Percentiles rank a stretch among this genome's conserved stretches.
Conservation (phyloP, 2,329 filamentous ascomycete species). For the Sodiomyces alkalinus region DNA sequence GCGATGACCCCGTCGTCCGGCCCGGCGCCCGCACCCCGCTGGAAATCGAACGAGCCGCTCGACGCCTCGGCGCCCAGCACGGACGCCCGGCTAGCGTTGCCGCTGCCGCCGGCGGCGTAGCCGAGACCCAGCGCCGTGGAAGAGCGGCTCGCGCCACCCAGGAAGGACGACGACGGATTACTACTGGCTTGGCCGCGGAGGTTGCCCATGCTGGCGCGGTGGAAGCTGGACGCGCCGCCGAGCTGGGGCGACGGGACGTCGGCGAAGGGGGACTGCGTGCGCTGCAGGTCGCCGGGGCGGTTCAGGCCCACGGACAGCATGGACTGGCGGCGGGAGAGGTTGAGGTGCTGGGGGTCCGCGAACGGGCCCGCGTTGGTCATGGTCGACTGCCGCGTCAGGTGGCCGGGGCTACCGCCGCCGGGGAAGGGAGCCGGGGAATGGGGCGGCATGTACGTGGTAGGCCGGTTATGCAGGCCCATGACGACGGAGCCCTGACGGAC, state of each 20-base stretch:
- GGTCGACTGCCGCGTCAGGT: constrained; percentile 24
- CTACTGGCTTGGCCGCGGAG: constrained; percentile 28
- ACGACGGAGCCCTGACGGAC: constrained; percentile 78
- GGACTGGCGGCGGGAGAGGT: constrained; percentile 50
- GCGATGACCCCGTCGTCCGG: constrained; percentile 70
- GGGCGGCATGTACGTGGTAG: constrained; percentile 63
- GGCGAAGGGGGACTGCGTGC: constrained; percentile 42
- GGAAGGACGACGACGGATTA: constrained; percentile 29
- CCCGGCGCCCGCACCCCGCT: constrained; percentile 38
- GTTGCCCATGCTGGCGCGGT: constrained; percentile 47
- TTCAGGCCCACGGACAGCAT: constrained; percentile 47
- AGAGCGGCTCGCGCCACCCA: constrained; percentile 24
- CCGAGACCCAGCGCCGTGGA: constrained; percentile 32
- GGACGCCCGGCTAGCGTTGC: constrained; percentile 28
- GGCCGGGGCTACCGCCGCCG: constrained; percentile 26
- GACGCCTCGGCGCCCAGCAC: constrained; percentile 31
- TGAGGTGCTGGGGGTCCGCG: constrained; percentile 32
- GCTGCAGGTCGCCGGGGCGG: constrained; percentile 28
- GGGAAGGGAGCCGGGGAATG: constrained; percentile 64
- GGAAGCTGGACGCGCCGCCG: no score
- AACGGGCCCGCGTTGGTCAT: constrained; percentile 27
- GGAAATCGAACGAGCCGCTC: constrained; percentile 43
- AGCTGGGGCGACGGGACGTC: constrained; percentile 31
- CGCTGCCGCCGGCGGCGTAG: constrained; percentile 29
- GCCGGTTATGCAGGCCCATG: constrained; percentile 60